Percentiles rank a stretch among this genome's conserved stretches.
phyloP scores from a whole-genome alignment of 495 filamentous ascomycete genomes.

The Penicillium goetzii region DNA sequence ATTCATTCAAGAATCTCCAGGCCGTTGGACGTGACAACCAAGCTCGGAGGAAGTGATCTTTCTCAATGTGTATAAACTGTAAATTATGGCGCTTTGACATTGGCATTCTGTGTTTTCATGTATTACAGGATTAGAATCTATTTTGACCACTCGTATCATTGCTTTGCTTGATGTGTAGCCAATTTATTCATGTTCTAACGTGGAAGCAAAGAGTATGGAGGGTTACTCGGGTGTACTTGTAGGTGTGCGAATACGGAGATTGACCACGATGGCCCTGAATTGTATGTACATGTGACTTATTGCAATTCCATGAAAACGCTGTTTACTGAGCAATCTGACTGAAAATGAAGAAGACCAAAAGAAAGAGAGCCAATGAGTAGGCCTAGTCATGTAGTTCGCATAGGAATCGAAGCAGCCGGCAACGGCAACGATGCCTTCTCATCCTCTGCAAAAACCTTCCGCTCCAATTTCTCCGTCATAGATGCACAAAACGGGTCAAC shows the following conservation, averaged over 20 bases:
- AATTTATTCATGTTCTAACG: background rate
- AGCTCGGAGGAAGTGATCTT: conserved; percentile 21
- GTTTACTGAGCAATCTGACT: background rate
- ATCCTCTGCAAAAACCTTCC: conserved; percentile 55
- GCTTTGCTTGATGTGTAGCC: background rate
- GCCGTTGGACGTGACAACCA: conserved; percentile 10
- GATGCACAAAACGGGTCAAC: conserved; percentile 68
- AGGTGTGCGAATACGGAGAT: no score
- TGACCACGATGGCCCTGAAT: background rate
- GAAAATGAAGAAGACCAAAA: background rate
- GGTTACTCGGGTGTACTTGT: no score
- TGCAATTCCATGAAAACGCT: background rate
- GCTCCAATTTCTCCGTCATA: conserved; percentile 61
- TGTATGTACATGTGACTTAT: background rate
- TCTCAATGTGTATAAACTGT: conserved; percentile 32
- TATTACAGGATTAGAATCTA: conserved; percentile 23
- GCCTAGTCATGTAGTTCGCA: conserved; percentile 35
- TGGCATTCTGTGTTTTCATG: conserved; percentile 27
- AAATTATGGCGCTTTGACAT: conserved; percentile 32
- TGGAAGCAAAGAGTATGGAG: no score
- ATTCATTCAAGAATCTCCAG: conserved; percentile 20
- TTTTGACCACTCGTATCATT: conserved; percentile 11
- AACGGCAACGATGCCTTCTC: conserved; percentile 50
- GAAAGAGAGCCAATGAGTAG: background rate
- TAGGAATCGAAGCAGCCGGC: conserved; percentile 40